phyloP scores from a whole-genome alignment of 768 basidiomycete species.

The Russula sp. region DNA sequence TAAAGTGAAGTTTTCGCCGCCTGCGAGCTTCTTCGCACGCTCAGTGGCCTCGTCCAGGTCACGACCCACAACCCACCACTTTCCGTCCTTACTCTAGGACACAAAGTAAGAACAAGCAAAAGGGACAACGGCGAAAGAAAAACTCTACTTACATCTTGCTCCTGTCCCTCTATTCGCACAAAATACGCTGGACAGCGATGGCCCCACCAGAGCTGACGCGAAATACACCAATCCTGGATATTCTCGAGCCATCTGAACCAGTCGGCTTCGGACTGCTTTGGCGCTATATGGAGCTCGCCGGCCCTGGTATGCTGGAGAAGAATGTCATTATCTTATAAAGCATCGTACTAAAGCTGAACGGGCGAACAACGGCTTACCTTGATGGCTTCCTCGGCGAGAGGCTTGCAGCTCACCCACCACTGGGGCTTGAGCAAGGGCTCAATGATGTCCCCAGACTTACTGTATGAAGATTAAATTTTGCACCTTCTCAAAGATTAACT shows the following conservation, averaged over 20 bases:
- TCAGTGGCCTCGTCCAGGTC: conserved; percentile 71
- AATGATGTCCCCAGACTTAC: conserved; percentile 95
- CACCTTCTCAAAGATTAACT: neutral
- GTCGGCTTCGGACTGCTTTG: conserved; percentile 84
- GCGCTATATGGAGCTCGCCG: conserved; percentile 80
- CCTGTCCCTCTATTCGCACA: conserved; percentile 74
- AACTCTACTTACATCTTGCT: conserved; percentile 53
- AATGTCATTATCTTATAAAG: neutral
- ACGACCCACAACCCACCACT: conserved; percentile 90
- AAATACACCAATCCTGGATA: conserved; percentile 99
- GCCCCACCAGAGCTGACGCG: conserved; percentile 99
- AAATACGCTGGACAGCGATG: conserved; percentile 95
- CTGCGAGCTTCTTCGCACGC: conserved; percentile 67
- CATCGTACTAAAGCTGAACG: neutral
- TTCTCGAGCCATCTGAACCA: conserved; percentile 96
- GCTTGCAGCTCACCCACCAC: conserved; percentile 97
- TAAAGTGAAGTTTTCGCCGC: conserved; percentile 64
- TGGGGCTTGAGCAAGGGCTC: conserved; percentile 95
- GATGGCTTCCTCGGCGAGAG: conserved; percentile 85
- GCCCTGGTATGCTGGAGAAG: conserved; percentile 70
- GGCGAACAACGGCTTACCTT: conserved; percentile 48
- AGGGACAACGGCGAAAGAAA: too few relatives aligned
- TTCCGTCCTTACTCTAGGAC: conserved; percentile 59
- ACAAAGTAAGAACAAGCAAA: neutral
- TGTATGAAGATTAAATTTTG: conserved; percentile 35